Evolutionary conservation across 352 stramenopile species (phyloP), one percentile per base, ranked within the genome.

Genomic region (Globisporangium cylindrosporum): DNA sequence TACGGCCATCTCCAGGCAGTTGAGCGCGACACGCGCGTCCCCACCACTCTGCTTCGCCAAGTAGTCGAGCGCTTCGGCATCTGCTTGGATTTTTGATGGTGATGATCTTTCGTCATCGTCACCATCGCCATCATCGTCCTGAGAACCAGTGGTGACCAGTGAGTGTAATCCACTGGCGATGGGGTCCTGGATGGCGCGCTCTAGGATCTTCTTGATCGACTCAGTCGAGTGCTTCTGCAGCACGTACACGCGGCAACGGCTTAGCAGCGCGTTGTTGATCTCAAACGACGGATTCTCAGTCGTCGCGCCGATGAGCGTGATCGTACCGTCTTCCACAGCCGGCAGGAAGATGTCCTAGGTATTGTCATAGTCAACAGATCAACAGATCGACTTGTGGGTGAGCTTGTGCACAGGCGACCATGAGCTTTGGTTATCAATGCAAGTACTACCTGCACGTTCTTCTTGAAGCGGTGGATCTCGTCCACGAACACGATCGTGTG

Each of bases 221-320:
- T 83, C 82, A 0, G 73, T 49, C 22, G 79, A 78, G 68, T 94
- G 88, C 59, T 89, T 90, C 51, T 91, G 79, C 0, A 96, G 71
- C 46, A 81, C 85, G 71, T 93, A 94, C 41, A 96, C 87, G 15
- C 82, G 81, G 34, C 85, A 94, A 29, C 87, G 86, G 66, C 84
- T 93, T 12, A 96, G 71, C 38, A 96, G 63, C 14, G 87, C 88
- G 61, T 92, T 92, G 74, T 94, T 96, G 66, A 97, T 84, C 66
- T 93, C 86, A 54, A 97, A 97, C 60, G 86, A 96, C 25, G 90
- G 88, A 63, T 96, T 97, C 66, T 97, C 90, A 0, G 90, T 97
- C 38, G 90, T 97, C 27, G 90, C 90, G n/a, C 90, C 90, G 68
- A 97, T 93, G 27, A 97, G 60, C 27, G 89, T 94, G 69, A 96